Evolutionary conservation across 176 grass and related monocot species (phyloP).

Genomic region (Triticum urartu): DNA sequence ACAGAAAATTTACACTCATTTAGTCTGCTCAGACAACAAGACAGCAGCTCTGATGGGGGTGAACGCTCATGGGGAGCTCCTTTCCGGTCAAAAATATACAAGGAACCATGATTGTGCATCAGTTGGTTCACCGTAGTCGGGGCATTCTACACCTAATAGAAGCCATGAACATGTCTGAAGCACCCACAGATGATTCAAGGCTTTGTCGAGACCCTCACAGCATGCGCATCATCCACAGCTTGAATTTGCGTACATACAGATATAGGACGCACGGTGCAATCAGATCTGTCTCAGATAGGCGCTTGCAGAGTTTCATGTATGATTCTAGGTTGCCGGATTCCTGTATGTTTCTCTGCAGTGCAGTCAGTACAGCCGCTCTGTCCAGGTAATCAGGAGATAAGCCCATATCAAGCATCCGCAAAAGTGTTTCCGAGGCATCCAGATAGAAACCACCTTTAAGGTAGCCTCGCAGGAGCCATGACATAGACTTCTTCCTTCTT

Average conservation of each 20-base stretch:
- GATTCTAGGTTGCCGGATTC: conserved; percentile 73
- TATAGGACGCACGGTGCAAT: conserved; percentile 81
- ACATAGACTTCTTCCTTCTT: conserved; percentile 75
- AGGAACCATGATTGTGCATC: conserved; percentile 35
- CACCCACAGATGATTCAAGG: conserved; percentile 39
- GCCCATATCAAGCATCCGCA: conserved; percentile 80
- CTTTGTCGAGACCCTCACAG: conserved; percentile 44
- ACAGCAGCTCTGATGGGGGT: conserved; percentile 10
- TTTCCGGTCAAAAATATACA: conserved; percentile 41
- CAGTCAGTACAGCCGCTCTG: conserved; percentile 74
- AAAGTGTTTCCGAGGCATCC: conserved; percentile 69
- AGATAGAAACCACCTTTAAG: conserved; percentile 83
- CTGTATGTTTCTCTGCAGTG: conserved; percentile 71
- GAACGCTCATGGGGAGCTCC: not conserved
- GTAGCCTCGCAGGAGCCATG: conserved; percentile 90
- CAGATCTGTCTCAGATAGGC: conserved; percentile 65
- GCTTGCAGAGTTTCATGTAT: conserved; percentile 80
- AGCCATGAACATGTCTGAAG: conserved; percentile 48
- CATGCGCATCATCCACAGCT: conserved; percentile 90
- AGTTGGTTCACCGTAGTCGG: not conserved
- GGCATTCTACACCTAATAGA: conserved; percentile 6
- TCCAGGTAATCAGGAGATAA: conserved; percentile 80
- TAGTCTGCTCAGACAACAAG: conserved; percentile 25
- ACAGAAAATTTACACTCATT: conserved; percentile 29
- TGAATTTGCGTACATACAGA: conserved; percentile 76